Percentiles rank a stretch among this genome's conserved stretches.
Evolutionary conservation across 257 asterid genomes (phyloP).

Genomic region (Plectranthus barbatus): DNA sequence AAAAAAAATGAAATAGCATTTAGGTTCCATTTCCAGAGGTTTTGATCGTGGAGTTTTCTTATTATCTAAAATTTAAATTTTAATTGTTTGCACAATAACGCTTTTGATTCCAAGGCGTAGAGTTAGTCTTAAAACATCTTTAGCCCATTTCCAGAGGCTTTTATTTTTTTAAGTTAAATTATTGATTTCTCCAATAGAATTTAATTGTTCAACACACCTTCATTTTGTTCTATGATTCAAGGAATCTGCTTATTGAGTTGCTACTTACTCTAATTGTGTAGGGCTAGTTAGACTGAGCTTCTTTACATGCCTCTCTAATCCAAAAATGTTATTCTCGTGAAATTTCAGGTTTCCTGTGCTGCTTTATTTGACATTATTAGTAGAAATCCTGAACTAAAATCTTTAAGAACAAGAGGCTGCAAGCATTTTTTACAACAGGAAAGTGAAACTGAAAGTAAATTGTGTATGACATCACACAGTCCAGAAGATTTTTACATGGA

Average conservation of each 20-base stretch:
- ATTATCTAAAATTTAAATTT: background rate
- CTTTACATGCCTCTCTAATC: constrained; percentile 1
- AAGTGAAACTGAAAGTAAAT: constrained; percentile 23
- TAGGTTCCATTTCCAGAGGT: background rate
- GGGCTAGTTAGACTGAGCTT: background rate
- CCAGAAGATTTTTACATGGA: constrained; percentile 36
- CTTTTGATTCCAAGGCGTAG: background rate
- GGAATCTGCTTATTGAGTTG: background rate
- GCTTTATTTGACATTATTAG: constrained; percentile 49
- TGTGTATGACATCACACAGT: constrained; percentile 13
- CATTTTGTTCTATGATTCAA: background rate
- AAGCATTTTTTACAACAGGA: constrained; percentile 33
- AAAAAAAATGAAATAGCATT: background rate
- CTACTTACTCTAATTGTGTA: constrained; percentile 4
- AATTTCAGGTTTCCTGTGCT: constrained; percentile 53
- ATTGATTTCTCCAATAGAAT: background rate
- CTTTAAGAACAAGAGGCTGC: constrained; percentile 68
- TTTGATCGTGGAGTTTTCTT: background rate
- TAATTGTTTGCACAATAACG: background rate
- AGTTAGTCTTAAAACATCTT: background rate
- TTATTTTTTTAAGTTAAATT: background rate
- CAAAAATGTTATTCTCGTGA: constrained; percentile 11
- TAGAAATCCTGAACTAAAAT: constrained; percentile 48
- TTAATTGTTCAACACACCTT: background rate
- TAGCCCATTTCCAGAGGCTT: background rate